These are phyloP conservation scores for Colletotrichum acutatum DNA, from an alignment of 2,329 filamentous ascomycete species.

Conservation along the genomic window DNA sequence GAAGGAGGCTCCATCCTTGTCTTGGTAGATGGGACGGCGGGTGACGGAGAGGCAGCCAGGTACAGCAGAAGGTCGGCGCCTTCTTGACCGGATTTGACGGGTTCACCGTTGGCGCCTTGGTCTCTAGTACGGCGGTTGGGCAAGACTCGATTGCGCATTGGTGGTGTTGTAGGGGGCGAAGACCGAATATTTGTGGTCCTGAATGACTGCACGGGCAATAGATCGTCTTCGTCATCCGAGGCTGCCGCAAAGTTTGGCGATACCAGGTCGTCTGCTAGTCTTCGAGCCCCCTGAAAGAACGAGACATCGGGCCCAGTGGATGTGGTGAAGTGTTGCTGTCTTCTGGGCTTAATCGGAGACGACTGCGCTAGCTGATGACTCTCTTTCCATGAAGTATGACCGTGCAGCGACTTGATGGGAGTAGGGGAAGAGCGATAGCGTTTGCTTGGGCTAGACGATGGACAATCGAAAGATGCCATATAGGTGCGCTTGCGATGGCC, in stretches of 20 bases:
- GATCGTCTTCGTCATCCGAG: slow-evolving; percentile 85
- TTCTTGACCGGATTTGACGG: slow-evolving; percentile 76
- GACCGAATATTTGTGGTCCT: slow-evolving; percentile 71
- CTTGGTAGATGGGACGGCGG: slow-evolving; percentile 69
- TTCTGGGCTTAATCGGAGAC: slow-evolving; percentile 83
- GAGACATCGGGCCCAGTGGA: slow-evolving; percentile 78
- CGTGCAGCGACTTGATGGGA: slow-evolving; percentile 66
- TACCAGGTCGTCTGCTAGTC: slow-evolving; percentile 72
- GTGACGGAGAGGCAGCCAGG: slow-evolving; percentile 90
- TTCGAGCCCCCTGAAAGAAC: slow-evolving; percentile 79
- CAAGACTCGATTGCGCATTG: slow-evolving; percentile 67
- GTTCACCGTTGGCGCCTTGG: slow-evolving; percentile 53
- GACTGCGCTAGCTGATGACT: slow-evolving; percentile 83
- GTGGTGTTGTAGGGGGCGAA: slow-evolving; percentile 90
- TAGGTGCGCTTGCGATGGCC: slow-evolving; percentile 74
- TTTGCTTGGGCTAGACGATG: slow-evolving; percentile 70
- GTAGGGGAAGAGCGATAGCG: slow-evolving; percentile 76
- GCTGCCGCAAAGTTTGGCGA: slow-evolving; percentile 70
- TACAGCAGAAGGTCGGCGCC: slow-evolving; percentile 85
- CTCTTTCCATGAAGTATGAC: slow-evolving; percentile 78
- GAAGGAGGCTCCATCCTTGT: slow-evolving; percentile 75
- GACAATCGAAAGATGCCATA: slow-evolving; percentile 66
- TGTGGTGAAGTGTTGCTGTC: slow-evolving; percentile 79
- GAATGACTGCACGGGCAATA: slow-evolving; percentile 82
- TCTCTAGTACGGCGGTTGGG: slow-evolving; percentile 60